Conservation (phyloP, 345 rosid genomes). For the Leavenworthia alabamica region DNA sequence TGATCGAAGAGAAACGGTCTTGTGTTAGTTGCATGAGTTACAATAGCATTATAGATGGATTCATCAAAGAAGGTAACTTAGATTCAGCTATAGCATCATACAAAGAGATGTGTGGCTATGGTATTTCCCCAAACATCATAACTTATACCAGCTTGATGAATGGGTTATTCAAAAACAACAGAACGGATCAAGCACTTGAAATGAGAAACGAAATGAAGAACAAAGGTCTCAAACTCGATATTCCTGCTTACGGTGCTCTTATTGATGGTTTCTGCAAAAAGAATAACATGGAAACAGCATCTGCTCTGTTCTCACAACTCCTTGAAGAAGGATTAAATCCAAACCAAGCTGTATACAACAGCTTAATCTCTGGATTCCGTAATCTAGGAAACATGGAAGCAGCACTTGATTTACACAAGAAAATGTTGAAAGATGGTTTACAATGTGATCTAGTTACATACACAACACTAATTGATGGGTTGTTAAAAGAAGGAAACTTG, state of each 20-base stretch:
- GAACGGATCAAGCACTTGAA: slow-evolving; percentile 28
- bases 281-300: slow-evolving; percentile 55
- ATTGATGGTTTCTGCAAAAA: slow-evolving; percentile 55
- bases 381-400: slow-evolving; percentile 55
- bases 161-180: slow-evolving; percentile 32
- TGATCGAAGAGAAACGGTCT: slow-evolving; percentile 36
- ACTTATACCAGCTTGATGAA: slow-evolving; percentile 63
- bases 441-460: slow-evolving; percentile 50
- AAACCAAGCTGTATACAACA: slow-evolving; percentile 42
- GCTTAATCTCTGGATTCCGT: slow-evolving; percentile 65
- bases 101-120: slow-evolving; percentile 50
- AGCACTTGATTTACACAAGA: slow-evolving; percentile 48
- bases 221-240: slow-evolving; percentile 51
- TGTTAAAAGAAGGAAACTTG: slow-evolving; percentile 54
- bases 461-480: slow-evolving; percentile 66
- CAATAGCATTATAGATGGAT: slow-evolving; percentile 62
- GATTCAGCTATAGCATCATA: slow-evolving; percentile 44
- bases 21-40: slow-evolving; percentile 47
- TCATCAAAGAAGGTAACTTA: slow-evolving; percentile 47
- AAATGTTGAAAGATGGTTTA: slow-evolving; percentile 55
- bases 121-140: slow-evolving; percentile 51
- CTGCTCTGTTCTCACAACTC: slow-evolving; percentile 51
- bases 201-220: slow-evolving; percentile 38
- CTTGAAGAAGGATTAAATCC: slow-evolving; percentile 57
- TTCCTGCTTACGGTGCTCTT: slow-evolving; percentile 43